Evolutionary conservation across 371 early-diverging fungal species (phyloP), one percentile per base, ranked within the genome.

Genomic region (Mucor piriformis): DNA sequence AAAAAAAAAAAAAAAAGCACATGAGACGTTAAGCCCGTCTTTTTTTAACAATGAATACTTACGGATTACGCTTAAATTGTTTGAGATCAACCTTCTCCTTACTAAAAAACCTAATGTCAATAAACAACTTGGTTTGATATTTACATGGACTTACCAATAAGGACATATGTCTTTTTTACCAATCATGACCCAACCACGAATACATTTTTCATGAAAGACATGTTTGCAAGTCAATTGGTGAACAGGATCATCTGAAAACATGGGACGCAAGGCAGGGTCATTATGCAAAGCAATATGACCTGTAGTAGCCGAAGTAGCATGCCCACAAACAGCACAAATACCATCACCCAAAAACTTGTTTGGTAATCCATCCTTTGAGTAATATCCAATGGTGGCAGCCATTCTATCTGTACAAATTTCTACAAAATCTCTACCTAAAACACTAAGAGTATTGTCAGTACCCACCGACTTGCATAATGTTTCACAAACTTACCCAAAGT

Each of bases 91-190:
- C 93, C 59, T 91, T 92, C 69, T 94, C 95, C 64, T 91, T 92
- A 77, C 89, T 83, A 63, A 40, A 51, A 34, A 44, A 23, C 15
- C 23, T 16, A 29, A 50, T 6, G 13, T 20, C 15, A 50, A 27
- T 35, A 29, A 27, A 46, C 38, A 35, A 21, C 35, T 25, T 16
- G 15, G 10, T 3, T 18, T 20, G 18, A 6, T 51, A 23, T 6
- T 34, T 15, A 11, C 12, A 20, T 12, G 8, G 10, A 43, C 74
- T 52, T 76, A 85, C 80, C 96, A 96, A 67, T 92, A 95, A n/a
- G 96, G 96, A 70, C 98, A 98, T 52, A 84, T 85, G 48, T 92
- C 93, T 66, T 95, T 96, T 66, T 96, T 96, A 37, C 95, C 96
- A 54, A 98, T 87, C 52, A 96, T 79, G 50, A 89, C 89, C 96